phyloP scores from a whole-genome alignment of 2,329 filamentous ascomycete species.

The Cadophora luteo-olivacea region DNA sequence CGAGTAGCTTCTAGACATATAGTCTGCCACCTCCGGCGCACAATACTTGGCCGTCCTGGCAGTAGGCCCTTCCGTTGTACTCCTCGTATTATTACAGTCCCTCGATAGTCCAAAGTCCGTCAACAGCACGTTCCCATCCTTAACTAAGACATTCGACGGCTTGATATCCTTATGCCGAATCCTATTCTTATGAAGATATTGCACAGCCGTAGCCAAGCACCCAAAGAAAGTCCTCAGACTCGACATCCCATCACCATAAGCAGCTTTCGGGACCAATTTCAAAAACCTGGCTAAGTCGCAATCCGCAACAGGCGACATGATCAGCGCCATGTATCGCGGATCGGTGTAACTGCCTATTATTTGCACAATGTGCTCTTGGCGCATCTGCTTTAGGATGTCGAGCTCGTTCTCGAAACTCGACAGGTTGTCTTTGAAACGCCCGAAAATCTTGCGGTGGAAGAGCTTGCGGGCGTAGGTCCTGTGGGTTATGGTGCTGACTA shows the following conservation, averaged over 20 bases:
- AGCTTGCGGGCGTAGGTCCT: not conserved
- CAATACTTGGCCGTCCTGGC: not conserved
- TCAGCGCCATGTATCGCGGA: not conserved
- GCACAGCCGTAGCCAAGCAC: not conserved
- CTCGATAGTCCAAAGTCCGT: not conserved
- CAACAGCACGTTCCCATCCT: not conserved
- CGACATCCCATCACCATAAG: not conserved
- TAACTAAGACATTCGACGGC: not conserved
- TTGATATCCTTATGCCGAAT: not conserved
- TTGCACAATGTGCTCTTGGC: not conserved
- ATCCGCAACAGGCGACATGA: not conserved
- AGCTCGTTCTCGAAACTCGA: not conserved
- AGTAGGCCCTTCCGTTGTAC: not conserved
- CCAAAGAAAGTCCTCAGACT: not conserved
- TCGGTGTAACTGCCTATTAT: not conserved
- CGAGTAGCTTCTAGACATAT: not conserved
- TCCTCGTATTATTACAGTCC: not conserved
- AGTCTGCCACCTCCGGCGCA: not conserved
- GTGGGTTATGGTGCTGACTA: not conserved
- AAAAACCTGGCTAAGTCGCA: not conserved
- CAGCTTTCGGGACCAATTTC: not conserved
- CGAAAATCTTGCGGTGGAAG: slow-evolving; percentile 1
- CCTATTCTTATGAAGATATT: not conserved
- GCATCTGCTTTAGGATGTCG: not conserved
- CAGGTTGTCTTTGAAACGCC: not conserved